Base-by-base conservation (phyloP, 805 yeast species). In the Candida arabinofermentans region DNA sequence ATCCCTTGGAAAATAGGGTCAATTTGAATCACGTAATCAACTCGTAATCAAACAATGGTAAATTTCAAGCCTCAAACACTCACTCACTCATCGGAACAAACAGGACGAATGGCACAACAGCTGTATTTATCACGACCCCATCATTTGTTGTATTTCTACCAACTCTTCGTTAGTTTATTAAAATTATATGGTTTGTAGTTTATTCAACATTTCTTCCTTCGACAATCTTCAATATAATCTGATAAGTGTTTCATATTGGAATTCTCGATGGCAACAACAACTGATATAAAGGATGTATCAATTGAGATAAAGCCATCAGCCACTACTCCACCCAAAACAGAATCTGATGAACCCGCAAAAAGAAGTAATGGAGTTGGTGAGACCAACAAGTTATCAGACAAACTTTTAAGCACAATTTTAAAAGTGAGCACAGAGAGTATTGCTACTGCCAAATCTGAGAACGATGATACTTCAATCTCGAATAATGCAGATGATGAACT, bases 401-500 rank as follows among this genome's bases (percentile, higher is more conserved):
- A 41, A 19, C 34, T 41, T 14, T 32, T 44, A 9, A 41, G 34
- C 10, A 40, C 43, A 27, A 43, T 43, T 13, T 24, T 43, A 7
- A 40, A 16, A 29, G 31, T 26, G 34, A 30, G 32, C 32, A 16
- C 39, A 41, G 22, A 37, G 22, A 17, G 43, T 32, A 37, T 48
- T 44, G 30, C 46, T 42, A 37, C 41, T 43, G 21, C 30, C 40
- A 40, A 47, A 23, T 27, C 8, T 14, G 36, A 40, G 6, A 17
- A 17, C 8, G 34, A 43, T 24, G 23, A 19, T 12, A 35, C 34
- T 10, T 21, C 18, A 7, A n/a, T 33, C 19, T 14, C 35, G 14
- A 33, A 33, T 33, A 60, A 5, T 43, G 54, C 12, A 45, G 59
- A 42, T 59, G 67, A 31, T 53, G 51, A 29, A 53, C 58, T 51